Evolutionary conservation across 495 filamentous ascomycete genomes (phyloP).

Genomic region (Platismatia glauca): DNA sequence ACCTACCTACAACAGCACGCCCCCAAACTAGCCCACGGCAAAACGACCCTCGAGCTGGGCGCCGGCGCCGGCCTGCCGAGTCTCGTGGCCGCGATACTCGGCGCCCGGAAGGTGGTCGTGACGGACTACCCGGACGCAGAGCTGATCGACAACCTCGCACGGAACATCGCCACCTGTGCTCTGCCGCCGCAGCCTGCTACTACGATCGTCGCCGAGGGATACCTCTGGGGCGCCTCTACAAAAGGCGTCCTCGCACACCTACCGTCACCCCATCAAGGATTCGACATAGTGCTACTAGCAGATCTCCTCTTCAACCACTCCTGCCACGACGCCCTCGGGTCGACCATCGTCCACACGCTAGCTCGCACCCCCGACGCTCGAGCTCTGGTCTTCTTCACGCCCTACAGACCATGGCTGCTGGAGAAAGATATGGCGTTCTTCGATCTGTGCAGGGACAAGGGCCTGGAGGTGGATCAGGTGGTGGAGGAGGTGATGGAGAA

Average conservation of each 20-base stretch:
- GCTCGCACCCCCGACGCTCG: constrained; percentile 43
- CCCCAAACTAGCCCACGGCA: constrained; percentile 43
- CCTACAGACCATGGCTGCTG: constrained; percentile 82
- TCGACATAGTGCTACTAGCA: constrained; percentile 76
- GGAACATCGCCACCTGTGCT: constrained; percentile 52
- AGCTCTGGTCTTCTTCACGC: constrained; percentile 86
- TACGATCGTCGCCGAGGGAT: constrained; percentile 46
- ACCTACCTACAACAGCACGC: constrained; percentile 64
- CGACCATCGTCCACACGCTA: constrained; percentile 56
- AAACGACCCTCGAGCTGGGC: constrained; percentile 77
- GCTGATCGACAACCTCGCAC: constrained; percentile 62
- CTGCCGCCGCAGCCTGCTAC: constrained; percentile 20
- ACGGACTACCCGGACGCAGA: constrained; percentile 86
- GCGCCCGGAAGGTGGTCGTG: constrained; percentile 61
- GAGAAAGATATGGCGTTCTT: constrained; percentile 82
- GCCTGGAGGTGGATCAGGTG: constrained; percentile 67
- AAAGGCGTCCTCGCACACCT: constrained; percentile 36
- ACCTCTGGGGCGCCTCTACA: constrained; percentile 66
- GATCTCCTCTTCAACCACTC: constrained; percentile 85
- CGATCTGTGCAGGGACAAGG: constrained; percentile 54
- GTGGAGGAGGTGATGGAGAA: constrained; percentile 71
- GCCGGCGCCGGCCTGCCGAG: constrained; percentile 81
- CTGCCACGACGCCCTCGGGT: constrained; percentile 68
- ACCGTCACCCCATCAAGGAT: constrained; percentile 32
- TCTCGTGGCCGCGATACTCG: constrained; percentile 63